A percentile compares a stretch with the other conserved stretches of the same genome.
Conservation (phyloP, 805 yeast genomes). For the Schizosaccharomyces osmophilus region DNA sequence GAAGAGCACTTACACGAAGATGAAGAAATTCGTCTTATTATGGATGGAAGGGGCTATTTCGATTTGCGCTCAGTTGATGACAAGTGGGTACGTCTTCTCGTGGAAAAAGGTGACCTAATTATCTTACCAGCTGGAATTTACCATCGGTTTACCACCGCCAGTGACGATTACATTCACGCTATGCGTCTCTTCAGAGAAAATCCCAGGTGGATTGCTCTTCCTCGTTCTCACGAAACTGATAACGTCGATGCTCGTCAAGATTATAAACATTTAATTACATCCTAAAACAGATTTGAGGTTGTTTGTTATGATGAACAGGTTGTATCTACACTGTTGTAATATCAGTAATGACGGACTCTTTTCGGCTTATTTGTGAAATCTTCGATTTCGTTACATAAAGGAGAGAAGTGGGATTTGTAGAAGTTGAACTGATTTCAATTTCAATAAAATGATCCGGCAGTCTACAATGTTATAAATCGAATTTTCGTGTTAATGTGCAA, state of each 20-base stretch:
- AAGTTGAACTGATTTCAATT: no score
- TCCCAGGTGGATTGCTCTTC: constrained; percentile 84
- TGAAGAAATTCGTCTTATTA: constrained; percentile 77
- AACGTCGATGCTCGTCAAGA: not conserved
- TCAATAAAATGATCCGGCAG: no score
- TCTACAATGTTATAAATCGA: no score
- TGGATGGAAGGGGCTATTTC: constrained; percentile 78
- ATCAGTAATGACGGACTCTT: no score
- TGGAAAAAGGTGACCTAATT: constrained; percentile 34
- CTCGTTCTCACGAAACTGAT: constrained; percentile 25
- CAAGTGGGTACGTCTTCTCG: constrained; percentile 56
- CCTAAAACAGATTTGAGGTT: no score
- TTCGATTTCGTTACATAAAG: no score
- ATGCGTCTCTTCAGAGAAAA: constrained; percentile 72
- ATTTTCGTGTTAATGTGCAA: no score
- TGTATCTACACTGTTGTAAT: no score
- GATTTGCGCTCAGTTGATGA: constrained; percentile 48
- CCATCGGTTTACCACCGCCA: constrained; percentile 68
- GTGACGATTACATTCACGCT: constrained; percentile 42
- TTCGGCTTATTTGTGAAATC: no score
- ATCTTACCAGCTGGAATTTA: constrained; percentile 75
- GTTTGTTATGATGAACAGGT: no score
- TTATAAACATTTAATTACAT: not conserved
- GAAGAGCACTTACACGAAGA: constrained; percentile 86
- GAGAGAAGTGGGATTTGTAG: no score